A percentile compares a stretch with the other conserved stretches of the same genome.
These are phyloP conservation scores for Euphorbia neoarborescens DNA, from an alignment of 441 rosid genomes.

Conservation along the genomic window DNA sequence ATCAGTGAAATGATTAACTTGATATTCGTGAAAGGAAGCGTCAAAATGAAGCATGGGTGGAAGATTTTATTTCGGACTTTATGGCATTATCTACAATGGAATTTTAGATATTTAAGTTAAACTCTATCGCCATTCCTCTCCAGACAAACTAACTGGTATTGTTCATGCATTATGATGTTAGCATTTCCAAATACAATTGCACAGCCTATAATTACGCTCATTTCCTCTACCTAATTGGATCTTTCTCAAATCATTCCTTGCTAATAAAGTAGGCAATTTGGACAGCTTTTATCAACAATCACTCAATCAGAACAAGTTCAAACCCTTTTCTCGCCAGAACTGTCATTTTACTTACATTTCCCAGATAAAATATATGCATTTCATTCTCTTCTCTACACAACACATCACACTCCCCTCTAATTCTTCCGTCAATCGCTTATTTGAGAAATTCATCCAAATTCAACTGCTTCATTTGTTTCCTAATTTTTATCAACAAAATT, in stretches of 20 bases:
- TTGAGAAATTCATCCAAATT: constrained; percentile 5
- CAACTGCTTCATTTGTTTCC: background rate
- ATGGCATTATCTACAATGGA: background rate
- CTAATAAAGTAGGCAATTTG: background rate
- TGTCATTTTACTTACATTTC: background rate
- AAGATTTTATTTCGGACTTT: background rate
- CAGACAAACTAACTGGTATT: background rate
- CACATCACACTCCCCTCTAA: background rate
- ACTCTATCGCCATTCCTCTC: background rate
- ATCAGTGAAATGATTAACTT: background rate
- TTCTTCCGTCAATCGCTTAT: background rate
- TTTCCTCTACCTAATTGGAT: background rate
- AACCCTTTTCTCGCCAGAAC: background rate
- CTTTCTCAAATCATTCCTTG: background rate
- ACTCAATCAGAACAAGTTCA: background rate
- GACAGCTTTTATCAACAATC: background rate
- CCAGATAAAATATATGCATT: background rate
- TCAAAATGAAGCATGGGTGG: background rate
- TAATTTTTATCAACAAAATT: background rate
- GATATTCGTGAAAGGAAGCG: background rate
- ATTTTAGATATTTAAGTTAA: background rate
- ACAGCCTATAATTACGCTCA: background rate
- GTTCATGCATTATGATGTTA: too few relatives aligned
- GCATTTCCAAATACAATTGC: background rate
- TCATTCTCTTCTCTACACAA: background rate